Conservation (phyloP, 1,284 basidiomycete genomes). For the Exsudoporus floridanus region DNA sequence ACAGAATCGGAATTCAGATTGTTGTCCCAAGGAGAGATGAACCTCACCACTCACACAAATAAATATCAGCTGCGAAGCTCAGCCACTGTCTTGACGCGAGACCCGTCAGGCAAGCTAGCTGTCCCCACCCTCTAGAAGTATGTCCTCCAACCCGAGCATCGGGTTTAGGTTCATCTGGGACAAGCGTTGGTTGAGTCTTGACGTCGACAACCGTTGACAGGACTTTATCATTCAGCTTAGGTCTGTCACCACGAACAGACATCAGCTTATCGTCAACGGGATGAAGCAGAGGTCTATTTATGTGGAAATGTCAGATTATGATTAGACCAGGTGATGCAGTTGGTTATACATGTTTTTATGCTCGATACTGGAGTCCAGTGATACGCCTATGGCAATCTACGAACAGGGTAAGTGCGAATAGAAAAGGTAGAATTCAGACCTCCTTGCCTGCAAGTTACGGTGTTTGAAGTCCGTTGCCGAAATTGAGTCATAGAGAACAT, state of each 20-base stretch:
- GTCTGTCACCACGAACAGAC: not conserved
- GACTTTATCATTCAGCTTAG: constrained; percentile 2
- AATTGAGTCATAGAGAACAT: constrained; percentile 77
- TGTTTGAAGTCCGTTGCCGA: constrained; percentile 61
- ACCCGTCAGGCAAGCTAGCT: not conserved
- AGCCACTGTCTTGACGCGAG: constrained; percentile 24
- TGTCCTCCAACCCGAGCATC: not conserved
- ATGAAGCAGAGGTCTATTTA: constrained; percentile 22
- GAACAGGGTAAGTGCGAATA: constrained; percentile 4
- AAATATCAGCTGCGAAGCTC: constrained; percentile 52
- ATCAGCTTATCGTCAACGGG: constrained; percentile 8
- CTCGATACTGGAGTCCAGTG: constrained; percentile 22
- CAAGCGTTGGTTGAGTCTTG: not conserved
- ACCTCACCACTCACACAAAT: constrained; percentile 46
- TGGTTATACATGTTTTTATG: constrained; percentile 33
- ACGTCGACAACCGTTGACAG: not conserved
- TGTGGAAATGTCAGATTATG: constrained; percentile 21
- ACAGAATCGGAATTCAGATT: constrained; percentile 43
- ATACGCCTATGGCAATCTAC: constrained; percentile 32
- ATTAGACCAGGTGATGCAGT: constrained; percentile 24
- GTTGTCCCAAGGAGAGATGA: constrained; percentile 26
- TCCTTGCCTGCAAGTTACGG: constrained; percentile 50
- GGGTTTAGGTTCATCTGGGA: not conserved
- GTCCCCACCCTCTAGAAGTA: not conserved
- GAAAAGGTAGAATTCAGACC: not conserved